A percentile compares a stretch with the other conserved stretches of the same genome.
Evolutionary conservation across 2,329 filamentous ascomycete species (phyloP).

Genomic region (Cercospora nicotianae): DNA sequence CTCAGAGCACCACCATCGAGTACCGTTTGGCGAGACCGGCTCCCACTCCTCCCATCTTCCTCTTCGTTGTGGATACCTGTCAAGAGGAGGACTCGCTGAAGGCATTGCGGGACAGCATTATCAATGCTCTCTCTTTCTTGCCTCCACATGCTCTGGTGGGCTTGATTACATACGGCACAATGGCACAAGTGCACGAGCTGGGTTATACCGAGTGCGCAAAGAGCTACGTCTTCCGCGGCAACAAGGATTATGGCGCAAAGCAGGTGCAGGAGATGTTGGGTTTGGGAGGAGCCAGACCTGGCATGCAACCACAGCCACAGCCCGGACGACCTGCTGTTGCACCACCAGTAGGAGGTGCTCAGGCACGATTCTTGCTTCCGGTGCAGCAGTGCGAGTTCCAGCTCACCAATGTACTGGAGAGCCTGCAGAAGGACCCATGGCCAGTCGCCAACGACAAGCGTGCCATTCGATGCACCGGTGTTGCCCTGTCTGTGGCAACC

Average conservation of each 20-base stretch:
- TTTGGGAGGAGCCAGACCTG: constrained; percentile 68
- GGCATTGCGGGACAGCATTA: constrained; percentile 79
- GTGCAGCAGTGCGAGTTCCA: constrained; percentile 97
- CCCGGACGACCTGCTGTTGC: constrained; percentile 64
- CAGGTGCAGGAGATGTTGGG: constrained; percentile 99
- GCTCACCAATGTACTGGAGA: constrained; percentile 91
- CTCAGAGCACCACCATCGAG: constrained; percentile 83
- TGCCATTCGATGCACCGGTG: constrained; percentile 86
- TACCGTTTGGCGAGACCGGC: constrained; percentile 78
- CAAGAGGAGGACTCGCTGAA: constrained; percentile 84
- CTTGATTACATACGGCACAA: constrained; percentile 86
- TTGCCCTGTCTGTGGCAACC: constrained; percentile 92
- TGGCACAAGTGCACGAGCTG: constrained; percentile 97
- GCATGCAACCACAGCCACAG: constrained; percentile 67
- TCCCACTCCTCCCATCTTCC: constrained; percentile 81
- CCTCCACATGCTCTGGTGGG: constrained; percentile 80
- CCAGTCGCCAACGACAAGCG: constrained; percentile 92
- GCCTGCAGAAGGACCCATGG: constrained; percentile 96
- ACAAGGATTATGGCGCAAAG: constrained; percentile 96
- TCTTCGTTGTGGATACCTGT: constrained; percentile 85
- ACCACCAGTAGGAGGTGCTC: constrained; percentile 72
- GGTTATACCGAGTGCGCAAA: constrained; percentile 98
- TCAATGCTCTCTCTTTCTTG: constrained; percentile 80
- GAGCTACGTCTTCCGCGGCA: constrained; percentile 96
- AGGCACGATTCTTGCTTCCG: constrained; percentile 86